Conservation (phyloP, 768 basidiomycete genomes). For the Pholiota molesta region DNA sequence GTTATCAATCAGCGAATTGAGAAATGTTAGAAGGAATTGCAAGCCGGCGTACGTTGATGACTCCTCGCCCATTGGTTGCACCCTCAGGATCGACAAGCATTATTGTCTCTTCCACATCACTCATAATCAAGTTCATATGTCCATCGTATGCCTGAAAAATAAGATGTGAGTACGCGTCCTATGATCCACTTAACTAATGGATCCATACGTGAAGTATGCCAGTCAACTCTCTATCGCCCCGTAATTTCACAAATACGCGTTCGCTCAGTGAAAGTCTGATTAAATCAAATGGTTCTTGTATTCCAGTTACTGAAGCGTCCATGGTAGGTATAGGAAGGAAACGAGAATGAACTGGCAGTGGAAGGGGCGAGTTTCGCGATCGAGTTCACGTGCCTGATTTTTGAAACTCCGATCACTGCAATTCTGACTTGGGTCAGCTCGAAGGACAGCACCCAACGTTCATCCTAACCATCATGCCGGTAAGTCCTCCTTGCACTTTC, state of each 20-base stretch:
- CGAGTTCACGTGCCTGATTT: conserved; percentile 22
- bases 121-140: conserved; percentile 99
- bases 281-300: conserved; percentile 97
- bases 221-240: conserved; percentile 90
- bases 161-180: conserved; percentile 14
- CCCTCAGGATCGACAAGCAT: conserved; percentile 93
- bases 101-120: conserved; percentile 96
- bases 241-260: conserved; percentile 96
- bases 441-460: conserved; percentile 2
- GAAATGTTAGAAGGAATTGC: neutral
- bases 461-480: conserved; percentile 56
- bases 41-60: conserved; percentile 59
- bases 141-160: conserved; percentile 90
- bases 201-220: conserved; percentile 87
- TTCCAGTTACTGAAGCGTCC: conserved; percentile 73
- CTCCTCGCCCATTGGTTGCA: conserved; percentile 54
- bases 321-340: conserved; percentile 36
- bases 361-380: neutral
- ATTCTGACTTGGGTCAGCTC: conserved; percentile 4
- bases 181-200: conserved; percentile 11
- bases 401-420: conserved; percentile 29
- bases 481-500: conserved; percentile 36
- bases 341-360: neutral
- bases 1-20: neutral
- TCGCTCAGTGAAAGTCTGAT: conserved; percentile 96